phyloP scores from a whole-genome alignment of 1,284 basidiomycete species.

The Schizophyllum commune region DNA sequence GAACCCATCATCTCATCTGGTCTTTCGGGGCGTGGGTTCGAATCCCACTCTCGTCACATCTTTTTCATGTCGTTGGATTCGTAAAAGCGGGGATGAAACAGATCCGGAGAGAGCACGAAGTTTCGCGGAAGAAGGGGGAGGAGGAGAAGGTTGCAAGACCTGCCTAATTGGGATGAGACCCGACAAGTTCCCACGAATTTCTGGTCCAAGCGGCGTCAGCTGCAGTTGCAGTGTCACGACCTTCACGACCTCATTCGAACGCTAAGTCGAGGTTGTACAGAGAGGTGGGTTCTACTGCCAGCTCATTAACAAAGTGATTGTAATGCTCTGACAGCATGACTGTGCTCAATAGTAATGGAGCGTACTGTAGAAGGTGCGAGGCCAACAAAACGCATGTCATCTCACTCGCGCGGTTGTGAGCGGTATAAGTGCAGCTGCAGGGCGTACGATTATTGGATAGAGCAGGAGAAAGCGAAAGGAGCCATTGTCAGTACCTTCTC shows the following conservation, averaged over 20 bases:
- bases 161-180: not conserved
- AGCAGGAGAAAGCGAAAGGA: no score
- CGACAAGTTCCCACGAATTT: not conserved
- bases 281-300: no score
- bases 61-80: not conserved
- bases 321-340: no score
- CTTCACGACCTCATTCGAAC: not conserved
- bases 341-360: no score
- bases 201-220: not conserved
- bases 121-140: not conserved
- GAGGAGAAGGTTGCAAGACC: not conserved
- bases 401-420: no score
- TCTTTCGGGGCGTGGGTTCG: conserved; percentile 62
- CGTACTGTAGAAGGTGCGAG: no score
- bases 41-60: conserved; percentile 54
- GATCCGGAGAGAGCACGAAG: not conserved
- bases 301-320: no score
- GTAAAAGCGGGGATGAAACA: not conserved
- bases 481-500: no score
- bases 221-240: not conserved
- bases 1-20: conserved; percentile 28
- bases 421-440: no score
- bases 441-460: no score
- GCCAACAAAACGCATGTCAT: no score
- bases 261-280: not conserved